Evolutionary conservation across 2,329 filamentous ascomycete species (phyloP).

Genomic region (Cercospora berteroae): DNA sequence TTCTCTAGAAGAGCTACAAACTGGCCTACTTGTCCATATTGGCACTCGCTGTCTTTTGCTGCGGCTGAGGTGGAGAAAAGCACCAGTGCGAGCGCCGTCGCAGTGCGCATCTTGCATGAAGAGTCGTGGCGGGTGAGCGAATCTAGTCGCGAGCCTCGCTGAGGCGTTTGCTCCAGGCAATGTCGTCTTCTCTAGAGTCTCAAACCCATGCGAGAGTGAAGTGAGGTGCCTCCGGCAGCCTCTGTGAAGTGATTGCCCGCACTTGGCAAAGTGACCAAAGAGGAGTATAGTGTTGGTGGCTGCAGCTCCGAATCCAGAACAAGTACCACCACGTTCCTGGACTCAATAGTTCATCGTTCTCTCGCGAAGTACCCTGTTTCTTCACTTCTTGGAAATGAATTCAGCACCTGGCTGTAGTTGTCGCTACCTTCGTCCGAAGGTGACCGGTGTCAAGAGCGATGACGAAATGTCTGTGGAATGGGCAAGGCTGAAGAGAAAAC

Average conservation of each 20-base stretch:
- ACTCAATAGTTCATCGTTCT: background rate
- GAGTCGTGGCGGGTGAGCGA: background rate
- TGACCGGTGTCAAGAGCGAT: background rate
- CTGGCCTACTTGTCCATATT: slow-evolving; percentile 4
- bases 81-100: background rate
- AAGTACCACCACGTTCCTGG: slow-evolving; percentile 6
- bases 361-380: background rate
- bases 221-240: background rate
- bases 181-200: background rate
- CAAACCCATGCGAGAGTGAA: background rate
- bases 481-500: background rate
- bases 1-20: slow-evolving; percentile 11
- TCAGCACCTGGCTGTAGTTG: background rate
- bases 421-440: background rate
- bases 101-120: background rate
- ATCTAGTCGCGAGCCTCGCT: background rate
- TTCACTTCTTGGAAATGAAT: background rate
- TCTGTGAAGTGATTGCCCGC: slow-evolving; percentile 3
- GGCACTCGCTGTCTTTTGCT: slow-evolving; percentile 7
- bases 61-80: slow-evolving; percentile 1
- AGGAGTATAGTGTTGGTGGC: slow-evolving; percentile 4
- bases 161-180: slow-evolving; percentile 9
- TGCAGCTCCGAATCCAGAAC: slow-evolving; percentile 1
- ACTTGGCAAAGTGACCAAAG: slow-evolving; percentile 1
- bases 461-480: background rate